Percentiles rank a stretch among this genome's conserved stretches.
These are phyloP conservation scores for Inonotus obliquus DNA, from an alignment of 1,284 basidiomycete genomes.

Conservation along the genomic window DNA sequence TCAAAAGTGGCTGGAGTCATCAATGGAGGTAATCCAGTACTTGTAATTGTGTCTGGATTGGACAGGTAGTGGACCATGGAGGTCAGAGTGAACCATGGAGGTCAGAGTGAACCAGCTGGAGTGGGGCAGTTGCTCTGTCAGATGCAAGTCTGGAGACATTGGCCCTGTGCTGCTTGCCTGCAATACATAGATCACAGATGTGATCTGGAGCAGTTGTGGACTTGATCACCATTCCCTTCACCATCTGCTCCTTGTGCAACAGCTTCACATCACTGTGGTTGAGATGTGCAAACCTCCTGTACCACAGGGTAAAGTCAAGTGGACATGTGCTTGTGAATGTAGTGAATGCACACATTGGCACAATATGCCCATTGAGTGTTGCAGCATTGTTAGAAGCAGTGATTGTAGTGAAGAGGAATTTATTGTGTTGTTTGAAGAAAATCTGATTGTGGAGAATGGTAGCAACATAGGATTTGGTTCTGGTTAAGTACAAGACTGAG, in stretches of 20 bases:
- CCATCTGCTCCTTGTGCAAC: no score
- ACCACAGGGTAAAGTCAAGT: no score
- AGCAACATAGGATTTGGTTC: no score
- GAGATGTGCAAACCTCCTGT: no score
- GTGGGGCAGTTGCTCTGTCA: neutral
- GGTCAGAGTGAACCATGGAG: slow-evolving; percentile 25
- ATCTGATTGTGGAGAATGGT: no score
- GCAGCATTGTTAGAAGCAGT: slow-evolving; percentile 19
- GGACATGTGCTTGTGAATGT: no score
- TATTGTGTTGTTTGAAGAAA: slow-evolving; percentile 15
- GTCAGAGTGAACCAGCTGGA: slow-evolving; percentile 24
- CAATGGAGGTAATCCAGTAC: slow-evolving; percentile 27
- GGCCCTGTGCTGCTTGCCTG: slow-evolving; percentile 19
- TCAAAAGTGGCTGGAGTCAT: slow-evolving; percentile 22
- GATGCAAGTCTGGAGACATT: slow-evolving; percentile 10
- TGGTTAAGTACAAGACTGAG: no score
- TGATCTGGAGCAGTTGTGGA: slow-evolving; percentile 3
- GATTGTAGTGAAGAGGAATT: slow-evolving; percentile 16
- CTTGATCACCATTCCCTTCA: slow-evolving; percentile 20
- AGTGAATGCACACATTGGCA: no score
- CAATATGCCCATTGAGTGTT: no score
- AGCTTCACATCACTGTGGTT: no score
- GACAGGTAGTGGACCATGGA: slow-evolving; percentile 22
- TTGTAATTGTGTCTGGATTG: slow-evolving; percentile 17
- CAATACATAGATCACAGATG: slow-evolving; percentile 22